Conservation (phyloP, 139 green algal genomes). For the Closterium sp. region DNA sequence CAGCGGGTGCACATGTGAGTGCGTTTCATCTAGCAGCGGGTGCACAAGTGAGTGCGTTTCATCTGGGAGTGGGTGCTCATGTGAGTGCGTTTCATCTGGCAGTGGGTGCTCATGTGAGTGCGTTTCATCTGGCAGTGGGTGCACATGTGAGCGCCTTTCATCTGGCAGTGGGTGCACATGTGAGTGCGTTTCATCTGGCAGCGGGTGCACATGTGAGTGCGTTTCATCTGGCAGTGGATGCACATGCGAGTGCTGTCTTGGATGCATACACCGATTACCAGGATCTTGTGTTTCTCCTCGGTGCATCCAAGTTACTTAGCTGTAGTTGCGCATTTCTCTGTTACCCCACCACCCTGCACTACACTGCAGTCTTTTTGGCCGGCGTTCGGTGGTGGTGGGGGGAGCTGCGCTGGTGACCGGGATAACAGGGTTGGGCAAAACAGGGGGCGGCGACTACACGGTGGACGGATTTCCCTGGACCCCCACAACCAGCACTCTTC, state of each 20-base stretch:
- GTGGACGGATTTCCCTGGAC: constrained; percentile 7
- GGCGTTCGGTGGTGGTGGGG: neutral
- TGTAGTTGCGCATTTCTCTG: too few species aligned
- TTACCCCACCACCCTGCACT: too few species aligned
- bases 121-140: neutral
- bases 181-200: constrained; percentile 10
- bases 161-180: constrained; percentile 28
- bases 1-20: neutral
- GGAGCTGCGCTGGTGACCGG: constrained; percentile 17
- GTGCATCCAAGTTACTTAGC: too few species aligned
- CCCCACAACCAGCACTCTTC: too few species aligned
- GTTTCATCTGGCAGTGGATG: neutral
- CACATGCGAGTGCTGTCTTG: neutral
- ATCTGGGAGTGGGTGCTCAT: constrained; percentile 23
- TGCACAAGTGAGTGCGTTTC: neutral
- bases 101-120: neutral
- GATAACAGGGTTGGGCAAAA: constrained; percentile 1
- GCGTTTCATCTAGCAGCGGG: neutral
- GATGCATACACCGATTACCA: too few species aligned
- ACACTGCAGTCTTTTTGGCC: neutral
- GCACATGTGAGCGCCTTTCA: neutral
- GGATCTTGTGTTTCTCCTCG: too few species aligned
- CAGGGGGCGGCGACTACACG: constrained; percentile 21
- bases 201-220: neutral
- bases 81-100: constrained; percentile 13